Base-by-base conservation (phyloP, 176 grass and related monocot species). In the Cymbopogon citratus region DNA sequence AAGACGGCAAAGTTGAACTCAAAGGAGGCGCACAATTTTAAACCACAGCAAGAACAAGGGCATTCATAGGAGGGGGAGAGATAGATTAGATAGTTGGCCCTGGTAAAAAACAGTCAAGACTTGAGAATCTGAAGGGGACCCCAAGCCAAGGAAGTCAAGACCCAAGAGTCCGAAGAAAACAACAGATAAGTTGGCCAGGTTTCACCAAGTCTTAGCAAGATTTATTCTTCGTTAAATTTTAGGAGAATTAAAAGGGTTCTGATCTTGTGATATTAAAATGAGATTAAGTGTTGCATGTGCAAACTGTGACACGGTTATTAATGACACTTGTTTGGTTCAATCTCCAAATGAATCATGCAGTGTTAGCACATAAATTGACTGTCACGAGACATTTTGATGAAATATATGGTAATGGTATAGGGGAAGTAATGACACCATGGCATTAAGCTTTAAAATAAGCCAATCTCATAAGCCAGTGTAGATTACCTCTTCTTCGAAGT, bases 401-500 rank as follows among this genome's bases (percentile, higher is more conserved):
- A 26, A n/a, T 33, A n/a, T 63, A 11, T 15, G n/a, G n/a, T n/a
- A n/a, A 57, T 9, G 6, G 34, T 44, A 81, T n/a, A 35, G 33
- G 18, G 12, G 1, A 66, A 41, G 43, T 54, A 49, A 38, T 61
- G 63, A 76, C 76, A 7, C 5, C 14, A 81, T 69, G 69, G 9
- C 0, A 52, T 29, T 19, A 62, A 48, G 36, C 12, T 76, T 16
- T 65, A 81, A 56, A 39, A 49, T 57, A 67, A 79, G 69, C 38
- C 46, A 75, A 40, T 48, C 67, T 34, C 25, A n/a, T 79, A 70
- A 51, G 10, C 7, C 52, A 72, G 16, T 75, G 77, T 16, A 26
- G 35, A 83, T 71, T 86, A 95, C 90, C 96, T 95, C 92, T 78
- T 85, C 73, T 90, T 33, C 74, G 57, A 93, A 98, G 33, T 45